Evolutionary conservation across 345 rosid genomes (phyloP), one percentile per base, ranked within the genome.

Genomic region (Pistacia integerrima): DNA sequence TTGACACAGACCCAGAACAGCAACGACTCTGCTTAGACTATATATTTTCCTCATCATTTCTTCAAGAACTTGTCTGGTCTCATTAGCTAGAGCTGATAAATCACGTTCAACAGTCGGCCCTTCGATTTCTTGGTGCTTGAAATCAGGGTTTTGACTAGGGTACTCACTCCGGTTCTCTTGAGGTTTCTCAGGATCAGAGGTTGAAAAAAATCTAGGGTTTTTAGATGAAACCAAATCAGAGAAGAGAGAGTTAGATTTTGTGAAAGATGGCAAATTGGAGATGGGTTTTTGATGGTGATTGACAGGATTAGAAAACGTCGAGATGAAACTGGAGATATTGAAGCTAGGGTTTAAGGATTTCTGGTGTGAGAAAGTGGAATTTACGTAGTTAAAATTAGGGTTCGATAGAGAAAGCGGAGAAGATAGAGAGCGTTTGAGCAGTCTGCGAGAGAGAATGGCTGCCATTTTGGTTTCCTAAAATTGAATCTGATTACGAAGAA

Each of bases 31-130:
- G 85, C 95, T 92, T 2, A 91, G 85, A 74, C 88, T 78, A 49
- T 89, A 85, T 36, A 91, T 82, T 35, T 84, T 92, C 95, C 86
- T 92, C 93, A 93, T 91, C 94, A 89, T 89, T 76, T 58, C 67
- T 60, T 91, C 94, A 20, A 92, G 86, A 11, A 88, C 94, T 20
- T 82, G 75, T 72, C 98, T 85, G 30, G 97, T 96, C 89, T 93
- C 98, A 33, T 87, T 88, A 14, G 90, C 98, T 70, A 93, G 64
- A 11, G 91, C 80, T 5, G 99, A 93, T 60, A 89, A 72, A 78
- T 96, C 97, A 6, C 98, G 88, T 56, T 93, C 98, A 25, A 91
- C 97, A 0, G 99, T 96, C 1, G 97, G 97, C 0, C 98, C 99
- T 75, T 92, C 97, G 79, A 96, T 92, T 80, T 96, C 98, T 72